Evolutionary conservation across 2,329 filamentous ascomycete genomes (phyloP).

Genomic region (Trichoderma guizhouense): DNA sequence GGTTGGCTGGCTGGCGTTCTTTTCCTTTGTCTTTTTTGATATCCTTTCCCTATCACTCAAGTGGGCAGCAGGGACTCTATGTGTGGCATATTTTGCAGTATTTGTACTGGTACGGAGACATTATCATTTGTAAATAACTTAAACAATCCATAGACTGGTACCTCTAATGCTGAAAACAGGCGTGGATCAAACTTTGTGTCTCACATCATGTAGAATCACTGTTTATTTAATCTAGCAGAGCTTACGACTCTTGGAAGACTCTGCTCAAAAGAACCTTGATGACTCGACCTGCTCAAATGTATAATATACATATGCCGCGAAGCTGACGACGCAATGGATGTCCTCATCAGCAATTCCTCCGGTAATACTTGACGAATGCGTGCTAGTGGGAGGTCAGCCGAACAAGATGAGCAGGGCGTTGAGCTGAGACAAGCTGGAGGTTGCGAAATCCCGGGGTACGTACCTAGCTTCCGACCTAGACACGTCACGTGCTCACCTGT

Average conservation of each 20-base stretch:
- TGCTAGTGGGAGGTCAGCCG: conserved; percentile 1
- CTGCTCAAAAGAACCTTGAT: too few relatives aligned
- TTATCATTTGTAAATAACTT: conserved; percentile 13
- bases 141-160: conserved; percentile 15
- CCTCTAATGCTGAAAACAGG: neutral
- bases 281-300: neutral
- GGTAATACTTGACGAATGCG: neutral
- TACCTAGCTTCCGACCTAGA: neutral
- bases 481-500: conserved; percentile 33
- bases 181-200: neutral
- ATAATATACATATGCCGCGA: neutral
- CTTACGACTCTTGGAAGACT: neutral
- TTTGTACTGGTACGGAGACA: conserved; percentile 10
- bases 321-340: conserved; percentile 1
- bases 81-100: conserved; percentile 11
- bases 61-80: conserved; percentile 14
- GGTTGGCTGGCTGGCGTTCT: conserved; percentile 31
- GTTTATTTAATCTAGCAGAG: neutral
- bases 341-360: neutral
- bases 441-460: neutral
- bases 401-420: neutral
- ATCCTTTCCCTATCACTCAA: conserved; percentile 27
- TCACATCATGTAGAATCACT: neutral
- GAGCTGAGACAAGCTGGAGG: neutral
- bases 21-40: conserved; percentile 28